phyloP scores from a whole-genome alignment of 2,329 filamentous ascomycete genomes.

The Apiospora malaysiana region DNA sequence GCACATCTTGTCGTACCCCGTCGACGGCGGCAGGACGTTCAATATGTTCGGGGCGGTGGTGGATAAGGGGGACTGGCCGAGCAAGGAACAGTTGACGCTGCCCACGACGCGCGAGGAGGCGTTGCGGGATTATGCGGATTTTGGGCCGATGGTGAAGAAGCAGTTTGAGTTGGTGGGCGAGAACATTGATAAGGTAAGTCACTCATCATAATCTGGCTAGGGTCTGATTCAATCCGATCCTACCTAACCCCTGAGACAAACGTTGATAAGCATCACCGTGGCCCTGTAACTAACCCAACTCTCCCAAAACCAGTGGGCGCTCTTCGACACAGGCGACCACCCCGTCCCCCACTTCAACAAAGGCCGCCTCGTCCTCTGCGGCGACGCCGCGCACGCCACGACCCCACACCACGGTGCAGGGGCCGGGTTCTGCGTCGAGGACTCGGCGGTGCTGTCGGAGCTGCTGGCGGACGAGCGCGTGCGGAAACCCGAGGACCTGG shows the following conservation, averaged over 20 bases:
- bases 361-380: constrained; percentile 53
- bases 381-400: constrained; percentile 68
- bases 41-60: constrained; percentile 49
- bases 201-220: too few species aligned
- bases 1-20: constrained; percentile 64
- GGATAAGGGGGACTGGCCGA: constrained; percentile 19
- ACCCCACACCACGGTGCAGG: constrained; percentile 66
- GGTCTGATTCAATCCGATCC: not conserved
- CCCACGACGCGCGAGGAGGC: constrained; percentile 13
- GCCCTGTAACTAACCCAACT: not conserved
- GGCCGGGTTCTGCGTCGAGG: constrained; percentile 63
- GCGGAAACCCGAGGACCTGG: not conserved
- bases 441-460: constrained; percentile 34
- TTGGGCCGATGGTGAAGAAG: constrained; percentile 31
- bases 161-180: constrained; percentile 39
- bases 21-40: constrained; percentile 58
- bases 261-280: too few species aligned
- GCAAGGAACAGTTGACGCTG: not conserved
- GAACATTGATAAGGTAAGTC: constrained; percentile 37
- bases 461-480: constrained; percentile 10
- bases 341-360: not conserved
- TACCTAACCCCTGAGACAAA: too few species aligned
- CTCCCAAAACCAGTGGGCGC: constrained; percentile 12
- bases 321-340: constrained; percentile 23
- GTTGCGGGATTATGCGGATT: not conserved